Evolutionary conservation across 2,329 filamentous ascomycete genomes (phyloP), one percentile per base, ranked within the genome.

Genomic region (Sarocladiaceae sp.): DNA sequence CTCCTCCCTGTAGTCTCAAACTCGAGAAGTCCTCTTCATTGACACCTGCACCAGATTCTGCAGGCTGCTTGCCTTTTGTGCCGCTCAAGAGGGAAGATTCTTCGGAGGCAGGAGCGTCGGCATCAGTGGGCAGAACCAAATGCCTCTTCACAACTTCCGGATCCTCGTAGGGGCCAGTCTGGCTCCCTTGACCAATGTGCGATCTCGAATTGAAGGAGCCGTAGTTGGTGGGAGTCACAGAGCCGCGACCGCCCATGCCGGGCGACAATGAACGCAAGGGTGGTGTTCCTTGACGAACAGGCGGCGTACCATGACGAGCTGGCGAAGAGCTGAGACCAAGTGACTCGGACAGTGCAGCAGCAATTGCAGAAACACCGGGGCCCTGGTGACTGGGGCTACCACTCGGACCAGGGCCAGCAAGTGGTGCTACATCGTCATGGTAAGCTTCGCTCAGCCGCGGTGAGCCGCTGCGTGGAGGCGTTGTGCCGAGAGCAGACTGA

Each of bases 101-200:
- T 40, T 81, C 76, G 2, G 75, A 74, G 11, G 72, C 71, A n/a
- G 28, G 64, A 25, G 64, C 66, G 10, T 71, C 52, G 3, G 68
- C 64, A 51, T 82, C 79, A 18, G 71, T 72, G 2, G 88, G 84
- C 63, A 87, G 83, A 18, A 97, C 90, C 61, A 96, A 72, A 75
- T 99, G 94, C 59, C 93, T 81, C 66, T 86, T 91, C 58, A 99
- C 82, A 51, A 97, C 90, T 66, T 97, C 92, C 15, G 91, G 87
- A 62, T 97, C 90, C 70, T 97, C 92, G 64, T 86, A 87, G 4
- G 86, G 84, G 20, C 77, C 83, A 36, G 75, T 61, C 62, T n/a
- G 49, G 56, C 31, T 53, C 23, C 13, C 54, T 35, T 60, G 71
- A 46, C 76, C 79, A 48, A 69, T 67, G 48, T 78, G 80, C 36